Percentiles rank a stretch among this genome's conserved stretches.
These are phyloP conservation scores for Trichoderma orchidacearum DNA, from an alignment of 495 filamentous ascomycete genomes.

Conservation along the genomic window DNA sequence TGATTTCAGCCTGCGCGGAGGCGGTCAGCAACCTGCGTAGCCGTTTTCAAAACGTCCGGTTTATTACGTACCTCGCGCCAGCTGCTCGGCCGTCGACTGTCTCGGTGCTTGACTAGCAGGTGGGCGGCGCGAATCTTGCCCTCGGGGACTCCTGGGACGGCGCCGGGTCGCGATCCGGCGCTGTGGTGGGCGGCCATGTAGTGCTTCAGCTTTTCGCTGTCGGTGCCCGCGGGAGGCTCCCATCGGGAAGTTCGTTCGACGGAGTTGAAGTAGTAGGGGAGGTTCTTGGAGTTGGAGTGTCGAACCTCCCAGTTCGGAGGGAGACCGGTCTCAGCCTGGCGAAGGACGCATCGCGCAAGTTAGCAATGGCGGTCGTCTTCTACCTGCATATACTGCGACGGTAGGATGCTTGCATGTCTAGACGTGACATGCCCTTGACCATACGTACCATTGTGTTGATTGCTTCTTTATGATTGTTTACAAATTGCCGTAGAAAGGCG, in stretches of 20 bases:
- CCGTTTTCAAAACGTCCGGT: not conserved
- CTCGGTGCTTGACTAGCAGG: conserved; percentile 81
- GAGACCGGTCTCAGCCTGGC: conserved; percentile 61
- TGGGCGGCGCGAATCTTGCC: conserved; percentile 90
- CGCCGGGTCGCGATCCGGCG: conserved; percentile 34
- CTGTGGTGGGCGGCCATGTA: conserved; percentile 84
- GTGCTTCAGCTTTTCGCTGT: conserved; percentile 76
- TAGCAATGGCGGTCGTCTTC: too few relatives aligned
- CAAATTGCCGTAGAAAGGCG: not conserved
- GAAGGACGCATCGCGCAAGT: conserved; percentile 4
- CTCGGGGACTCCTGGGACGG: conserved; percentile 29
- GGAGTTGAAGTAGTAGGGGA: conserved; percentile 95
- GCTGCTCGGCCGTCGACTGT: conserved; percentile 75
- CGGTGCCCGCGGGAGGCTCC: conserved; percentile 79
- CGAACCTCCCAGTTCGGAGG: conserved; percentile 86
- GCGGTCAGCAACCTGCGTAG: not conserved
- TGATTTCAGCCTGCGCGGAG: conserved; percentile 53
- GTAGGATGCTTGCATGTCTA: too few relatives aligned
- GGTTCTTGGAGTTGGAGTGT: conserved; percentile 91
- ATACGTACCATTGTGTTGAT: not conserved
- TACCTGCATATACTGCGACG: too few relatives aligned
- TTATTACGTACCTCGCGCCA: conserved; percentile 57
- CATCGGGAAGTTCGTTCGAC: conserved; percentile 73
- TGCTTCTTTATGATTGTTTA: not conserved
- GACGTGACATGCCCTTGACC: not conserved